Evolutionary conservation across 73 alveolate species (phyloP), one percentile per base, ranked within the genome.

Genomic region (Paramecium caudatum): DNA sequence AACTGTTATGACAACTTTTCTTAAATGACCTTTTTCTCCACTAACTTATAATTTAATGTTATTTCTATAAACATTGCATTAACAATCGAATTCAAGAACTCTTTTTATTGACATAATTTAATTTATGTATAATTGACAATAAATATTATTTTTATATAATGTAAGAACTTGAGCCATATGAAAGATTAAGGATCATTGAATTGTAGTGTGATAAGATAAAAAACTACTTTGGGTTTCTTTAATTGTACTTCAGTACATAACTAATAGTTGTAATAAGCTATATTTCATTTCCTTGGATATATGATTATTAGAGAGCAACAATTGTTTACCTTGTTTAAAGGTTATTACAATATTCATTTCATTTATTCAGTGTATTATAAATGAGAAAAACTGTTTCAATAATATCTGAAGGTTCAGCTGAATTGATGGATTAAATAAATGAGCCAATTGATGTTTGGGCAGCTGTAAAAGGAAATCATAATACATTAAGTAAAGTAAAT

Each of bases 361-460:
- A 55, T 10, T 25, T 55, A 5, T 55, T 55, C 30, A 55, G 80
- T 23, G 80, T 55, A 9, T 27, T 55, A 16, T 3, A 55, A 55
- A 55, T 55, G 30, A 23, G 30, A 55, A 23, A 55, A 55, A 23
- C 80, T 5, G 80, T 55, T 1, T 37, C 23, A 5, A 55, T 23
- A 23, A 23, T 55, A 19, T 55, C 45, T 4, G 80, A 55, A 55
- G 6, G 46, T 21, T 55, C 80, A 55, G 30, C 25, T 27, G 16
- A 21, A 19, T 23, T 55, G 8, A 6, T 55, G 7, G 80, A 21
- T 27, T 55, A 23, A 55, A 27, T 55, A 21, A 55, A 55, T 55
- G 80, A 55, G 23, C 30, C 8, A 55, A 23, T 55, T 23, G 80
- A 55, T 55, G 80, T 55, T 55, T 55, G 80, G 80, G 80, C 80